Evolutionary conservation across 805 yeast genomes (phyloP).

Genomic region (Hermanozyma aechmeae): DNA sequence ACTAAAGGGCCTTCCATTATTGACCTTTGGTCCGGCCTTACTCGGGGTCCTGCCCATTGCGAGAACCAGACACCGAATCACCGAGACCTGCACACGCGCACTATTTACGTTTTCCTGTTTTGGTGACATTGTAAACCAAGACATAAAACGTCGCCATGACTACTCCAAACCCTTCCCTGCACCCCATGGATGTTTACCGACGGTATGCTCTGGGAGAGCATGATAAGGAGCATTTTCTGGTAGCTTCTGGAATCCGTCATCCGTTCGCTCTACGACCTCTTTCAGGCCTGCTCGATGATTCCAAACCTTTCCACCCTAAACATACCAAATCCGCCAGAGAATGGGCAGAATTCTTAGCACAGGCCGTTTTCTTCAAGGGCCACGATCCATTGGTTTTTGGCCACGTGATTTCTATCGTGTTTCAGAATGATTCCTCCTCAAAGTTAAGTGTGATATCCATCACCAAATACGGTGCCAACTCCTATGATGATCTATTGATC

Average conservation of each 20-base stretch:
- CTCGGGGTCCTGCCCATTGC: neutral
- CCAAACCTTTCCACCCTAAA: neutral
- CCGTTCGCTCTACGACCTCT: too few relatives aligned
- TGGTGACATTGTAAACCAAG: slow-evolving; percentile 1
- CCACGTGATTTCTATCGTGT: slow-evolving; percentile 39
- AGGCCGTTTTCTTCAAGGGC: slow-evolving; percentile 47
- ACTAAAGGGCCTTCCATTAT: neutral
- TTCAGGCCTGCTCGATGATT: too few relatives aligned
- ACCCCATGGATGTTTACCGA: slow-evolving; percentile 26
- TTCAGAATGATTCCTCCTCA: slow-evolving; percentile 35
- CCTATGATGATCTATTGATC: slow-evolving; percentile 16
- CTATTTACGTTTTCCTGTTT: slow-evolving; percentile 2
- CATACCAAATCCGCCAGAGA: slow-evolving; percentile 3
- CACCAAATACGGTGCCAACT: slow-evolving; percentile 59
- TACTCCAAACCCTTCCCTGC: neutral
- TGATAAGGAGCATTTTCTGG: too few relatives aligned
- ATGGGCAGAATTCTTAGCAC: slow-evolving; percentile 37
- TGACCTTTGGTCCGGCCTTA: neutral
- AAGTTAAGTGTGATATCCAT: slow-evolving; percentile 46
- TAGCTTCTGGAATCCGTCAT: too few relatives aligned
- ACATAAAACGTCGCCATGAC: neutral
- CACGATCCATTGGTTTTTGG: slow-evolving; percentile 37
- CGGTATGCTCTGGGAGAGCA: slow-evolving; percentile 31
- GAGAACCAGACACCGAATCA: neutral
- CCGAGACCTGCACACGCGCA: neutral